Evolutionary conservation across 768 basidiomycete genomes (phyloP).

Genomic region (Russula sp.): DNA sequence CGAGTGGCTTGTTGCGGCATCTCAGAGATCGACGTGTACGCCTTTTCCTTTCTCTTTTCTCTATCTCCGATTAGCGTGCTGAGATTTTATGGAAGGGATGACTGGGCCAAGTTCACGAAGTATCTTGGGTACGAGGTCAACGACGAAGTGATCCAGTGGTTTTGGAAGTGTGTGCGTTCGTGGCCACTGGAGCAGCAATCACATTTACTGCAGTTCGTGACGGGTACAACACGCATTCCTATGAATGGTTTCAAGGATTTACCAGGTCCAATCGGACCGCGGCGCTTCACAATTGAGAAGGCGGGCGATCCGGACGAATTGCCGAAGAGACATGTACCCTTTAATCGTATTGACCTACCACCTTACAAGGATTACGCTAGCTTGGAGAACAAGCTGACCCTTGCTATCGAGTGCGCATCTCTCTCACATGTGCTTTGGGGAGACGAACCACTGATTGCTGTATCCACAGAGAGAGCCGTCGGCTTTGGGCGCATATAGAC

Average conservation of each 20-base stretch:
- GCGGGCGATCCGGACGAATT: slow-evolving; percentile 94
- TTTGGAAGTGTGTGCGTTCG: slow-evolving; percentile 97
- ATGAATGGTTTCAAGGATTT: slow-evolving; percentile 99
- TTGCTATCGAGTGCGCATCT: slow-evolving; percentile 82
- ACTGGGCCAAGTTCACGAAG: slow-evolving; percentile 99
- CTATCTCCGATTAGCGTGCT: neutral
- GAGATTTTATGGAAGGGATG: slow-evolving; percentile 54
- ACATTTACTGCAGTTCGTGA: slow-evolving; percentile 92
- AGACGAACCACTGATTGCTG: slow-evolving; percentile 14
- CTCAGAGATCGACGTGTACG: slow-evolving; percentile 98
- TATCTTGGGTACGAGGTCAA: slow-evolving; percentile 95
- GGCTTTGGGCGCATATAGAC: slow-evolving; percentile 87
- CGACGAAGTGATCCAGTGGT: slow-evolving; percentile 98
- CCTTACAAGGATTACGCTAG: slow-evolving; percentile 95
- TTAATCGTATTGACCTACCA: slow-evolving; percentile 94
- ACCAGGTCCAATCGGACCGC: slow-evolving; percentile 96
- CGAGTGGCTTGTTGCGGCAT: slow-evolving; percentile 95
- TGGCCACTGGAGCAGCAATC: slow-evolving; percentile 99
- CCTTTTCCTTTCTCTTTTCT: slow-evolving; percentile 29
- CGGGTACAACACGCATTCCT: slow-evolving; percentile 94
- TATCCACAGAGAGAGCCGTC: slow-evolving; percentile 69
- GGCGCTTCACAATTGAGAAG: slow-evolving; percentile 98
- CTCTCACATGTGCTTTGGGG: slow-evolving; percentile 8
- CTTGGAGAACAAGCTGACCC: slow-evolving; percentile 90
- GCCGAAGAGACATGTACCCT: slow-evolving; percentile 96